Base-by-base conservation (phyloP, 768 basidiomycete species). In the Pisolithus tinctorius region DNA sequence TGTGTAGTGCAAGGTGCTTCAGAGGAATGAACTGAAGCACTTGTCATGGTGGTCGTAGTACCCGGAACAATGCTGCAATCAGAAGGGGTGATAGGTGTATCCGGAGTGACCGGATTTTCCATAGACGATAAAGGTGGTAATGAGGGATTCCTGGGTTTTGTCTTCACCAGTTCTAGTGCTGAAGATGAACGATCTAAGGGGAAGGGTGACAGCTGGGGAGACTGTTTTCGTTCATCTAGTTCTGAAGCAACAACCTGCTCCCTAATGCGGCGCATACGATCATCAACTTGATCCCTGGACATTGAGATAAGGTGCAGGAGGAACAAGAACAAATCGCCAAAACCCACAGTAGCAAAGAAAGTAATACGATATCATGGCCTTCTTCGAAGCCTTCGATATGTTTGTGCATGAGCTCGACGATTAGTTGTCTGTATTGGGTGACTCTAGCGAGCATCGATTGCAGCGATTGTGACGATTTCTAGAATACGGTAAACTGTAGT, bases 271-370 rank as follows among this genome's bases (percentile, higher is more conserved):
- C 58, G 53, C 14, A 77, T 71, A 0, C 79, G 72, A 38, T 64
- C 62, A 20, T 70, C 65, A 8, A 70, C 48, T 30, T 68, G 56
- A n/a, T 63, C 57, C 48, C 77, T 77, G 20, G 6, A 43, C 50
- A 16, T n/a, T 48, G 34, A 50, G 10, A 25, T 34, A 4, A 34
- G 14, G 11, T 13, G 4, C 34, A 11, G 11, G 11, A 11, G 5
- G 27, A 34, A 13, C 34, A 13, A 34, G 34, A 34, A 6, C 14
- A 13, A 26, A 13, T 6, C 41, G 20, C 9, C 41, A 26, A 42
- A 11, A 57, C 66, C 26, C 50, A 80, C 80, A 70, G 66, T 50
- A 71, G 65, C 2, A 59, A 58, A 27, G 78, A 72, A n/a, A 79
- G 65, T 1, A 69, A 48, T 6, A 70, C 52, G 16, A 78, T 65